Evolutionary conservation across 2,329 filamentous ascomycete species (phyloP), one percentile per base, ranked within the genome.

Genomic region (Penicillium sp.): DNA sequence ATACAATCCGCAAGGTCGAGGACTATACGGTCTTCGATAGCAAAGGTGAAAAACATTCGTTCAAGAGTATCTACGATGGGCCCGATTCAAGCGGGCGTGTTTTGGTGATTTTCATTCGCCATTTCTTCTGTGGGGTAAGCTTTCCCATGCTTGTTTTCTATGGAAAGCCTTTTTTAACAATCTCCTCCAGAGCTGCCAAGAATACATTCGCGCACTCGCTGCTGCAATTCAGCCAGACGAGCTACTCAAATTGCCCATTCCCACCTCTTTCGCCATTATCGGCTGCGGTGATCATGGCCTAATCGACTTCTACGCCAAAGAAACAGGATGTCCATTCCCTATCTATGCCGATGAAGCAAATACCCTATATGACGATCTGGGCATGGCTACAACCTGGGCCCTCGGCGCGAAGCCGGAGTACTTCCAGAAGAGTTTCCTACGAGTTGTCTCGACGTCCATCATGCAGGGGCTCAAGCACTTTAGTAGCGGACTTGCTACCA

Each of bases 101-200:
- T 30, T 81, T 93, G 35, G 77, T 92, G 45, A 86, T 93, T 67
- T 93, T 93, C 73, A 83, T 93, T 60, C 85, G 91, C 49, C 90
- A 93, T 78, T 93, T 93, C 77, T 92, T 91, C 82, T 93, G 91
- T 73, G 89, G 89, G 38, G 90, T 91, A 82, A 76, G 42, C 35
- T 49, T 35, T 57, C 22, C 35, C 44, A 55, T 56, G 26, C 12
- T 26, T 13, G 15, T 12, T 22, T 37, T 8, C 4, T 3, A 12
- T 19, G 9, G 15, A 30, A n/a, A n/a, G 3, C 15, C 9, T 2
- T n/a, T 49, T 17, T 30, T 49, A 6, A 49, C 3, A 8, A 3
- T 30, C 4, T 28, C 12, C 50, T 30, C 56, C 13, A 57, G 88
- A 90, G 89, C 75, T 93, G 91, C 78, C 90, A 92, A 75, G 88